phyloP scores from a whole-genome alignment of 2,329 filamentous ascomycete species.

The Colletotrichum sp. region DNA sequence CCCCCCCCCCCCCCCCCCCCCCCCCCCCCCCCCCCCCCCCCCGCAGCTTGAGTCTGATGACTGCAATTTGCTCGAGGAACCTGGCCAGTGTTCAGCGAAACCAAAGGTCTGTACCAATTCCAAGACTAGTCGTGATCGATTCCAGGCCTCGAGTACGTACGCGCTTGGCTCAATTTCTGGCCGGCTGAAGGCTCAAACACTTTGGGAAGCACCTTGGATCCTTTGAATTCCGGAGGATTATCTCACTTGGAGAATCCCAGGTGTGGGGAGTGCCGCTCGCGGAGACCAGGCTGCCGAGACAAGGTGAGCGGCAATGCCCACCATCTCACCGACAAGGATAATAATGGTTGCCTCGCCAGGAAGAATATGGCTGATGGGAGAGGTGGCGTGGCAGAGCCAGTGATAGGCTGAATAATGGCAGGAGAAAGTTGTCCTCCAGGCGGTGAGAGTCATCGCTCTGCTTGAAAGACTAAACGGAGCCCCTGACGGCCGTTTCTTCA shows the following conservation, averaged over 20 bases:
- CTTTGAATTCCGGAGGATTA: not conserved
- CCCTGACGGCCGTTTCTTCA: not conserved
- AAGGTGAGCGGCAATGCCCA: slow-evolving; percentile 7
- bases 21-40: too few relatives aligned
- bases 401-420: not conserved
- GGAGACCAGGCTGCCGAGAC: slow-evolving; percentile 8
- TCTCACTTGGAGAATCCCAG: not conserved
- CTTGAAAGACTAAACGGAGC: not conserved
- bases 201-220: not conserved
- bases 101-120: not conserved
- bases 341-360: slow-evolving; percentile 1
- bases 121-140: not conserved
- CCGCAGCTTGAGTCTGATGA: not conserved
- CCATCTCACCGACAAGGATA: slow-evolving; percentile 18
- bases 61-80: not conserved
- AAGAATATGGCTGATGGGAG: not conserved
- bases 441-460: not conserved
- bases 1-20: too few relatives aligned
- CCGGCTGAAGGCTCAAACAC: not conserved
- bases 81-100: not conserved
- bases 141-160: not conserved
- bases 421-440: not conserved
- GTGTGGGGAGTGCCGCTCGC: not conserved
- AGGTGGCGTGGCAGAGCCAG: slow-evolving; percentile 4
- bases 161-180: not conserved